Evolutionary conservation across 176 grass and related monocot genomes (phyloP), one percentile per base, ranked within the genome.

Genomic region (Musa acuminata): DNA sequence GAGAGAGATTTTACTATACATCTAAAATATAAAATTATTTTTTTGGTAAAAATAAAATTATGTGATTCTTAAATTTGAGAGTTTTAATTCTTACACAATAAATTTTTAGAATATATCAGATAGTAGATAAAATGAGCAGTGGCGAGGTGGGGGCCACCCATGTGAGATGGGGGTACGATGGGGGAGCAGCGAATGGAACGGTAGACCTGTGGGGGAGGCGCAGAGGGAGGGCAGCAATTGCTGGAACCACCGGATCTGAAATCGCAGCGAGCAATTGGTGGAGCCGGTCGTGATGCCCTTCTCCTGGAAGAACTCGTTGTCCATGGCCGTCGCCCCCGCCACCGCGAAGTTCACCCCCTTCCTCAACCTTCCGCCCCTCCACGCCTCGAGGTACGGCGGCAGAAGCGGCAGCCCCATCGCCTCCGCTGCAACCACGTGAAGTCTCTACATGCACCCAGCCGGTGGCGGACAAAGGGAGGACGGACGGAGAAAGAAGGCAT

Each of bases 341-440:
- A 91, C 87, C 67, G 89, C 89, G 75, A 91, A 91, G 89, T 85
- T 85, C 69, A 85, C 82, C 43, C 89, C 89, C 69, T 55, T 12
- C 73, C 59, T 69, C 82, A 85, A 80, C 63, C 82, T 23, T 16
- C 79, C 2, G 26, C 71, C 10, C 9, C 62, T 14, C 55, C 17
- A n/a, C 13, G 1, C 74, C 11, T 35, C 78, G 54, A 81, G 82
- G 20, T 83, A 87, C 51, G 89, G 80, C 50, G 80, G 84, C 13
- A 87, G 73, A 29, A 85, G 80, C 13, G 77, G 12, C 57, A 87
- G 57, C 57, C 80, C 85, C 11, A 91, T 67, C 63, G 84, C 85
- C 63, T 85, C 62, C 43, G 89, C 89, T 91, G 85, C 82, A 48
- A 74, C n/a, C 20, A 68, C n/a, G 26, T 51, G 24, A 10, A 25